Conservation (phyloP, 768 basidiomycete species). For the Tylopilus subfusipes region DNA sequence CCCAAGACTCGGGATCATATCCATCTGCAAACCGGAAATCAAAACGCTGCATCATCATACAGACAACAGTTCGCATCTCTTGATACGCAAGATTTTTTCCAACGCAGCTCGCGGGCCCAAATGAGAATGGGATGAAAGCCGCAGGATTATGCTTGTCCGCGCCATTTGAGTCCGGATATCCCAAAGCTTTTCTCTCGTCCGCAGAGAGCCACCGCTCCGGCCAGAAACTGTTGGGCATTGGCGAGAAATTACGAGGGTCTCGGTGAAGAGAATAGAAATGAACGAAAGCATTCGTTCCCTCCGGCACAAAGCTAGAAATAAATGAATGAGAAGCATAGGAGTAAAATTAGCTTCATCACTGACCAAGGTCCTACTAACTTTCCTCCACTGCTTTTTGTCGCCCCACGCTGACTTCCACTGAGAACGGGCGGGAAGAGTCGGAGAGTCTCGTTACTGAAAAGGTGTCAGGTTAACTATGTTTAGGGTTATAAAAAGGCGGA, state of each 20-base stretch:
- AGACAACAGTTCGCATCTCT: slow-evolving; percentile 41
- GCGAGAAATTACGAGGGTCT: slow-evolving; percentile 45
- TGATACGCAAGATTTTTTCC: slow-evolving; percentile 42
- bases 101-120: slow-evolving; percentile 43
- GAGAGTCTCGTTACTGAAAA: slow-evolving; percentile 45
- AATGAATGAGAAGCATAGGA: slow-evolving; percentile 9
- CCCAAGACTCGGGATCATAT: slow-evolving; percentile 34
- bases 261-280: slow-evolving; percentile 45
- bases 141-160: slow-evolving; percentile 32
- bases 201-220: slow-evolving; percentile 42
- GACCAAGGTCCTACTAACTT: slow-evolving; percentile 40
- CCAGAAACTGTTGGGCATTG: slow-evolving; percentile 41
- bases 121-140: slow-evolving; percentile 46
- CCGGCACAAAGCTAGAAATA: slow-evolving; percentile 39
- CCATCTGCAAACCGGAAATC: slow-evolving; percentile 39
- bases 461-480: slow-evolving; percentile 11
- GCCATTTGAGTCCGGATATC: slow-evolving; percentile 23
- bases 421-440: slow-evolving; percentile 51
- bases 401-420: slow-evolving; percentile 43
- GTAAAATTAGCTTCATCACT: slow-evolving; percentile 13
- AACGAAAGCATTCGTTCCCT: slow-evolving; percentile 42
- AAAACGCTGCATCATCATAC: slow-evolving; percentile 38
- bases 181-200: slow-evolving; percentile 24
- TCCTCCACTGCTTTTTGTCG: slow-evolving; percentile 35
- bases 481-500: neutral